Evolutionary conservation across 1,284 basidiomycete genomes (phyloP).

Genomic region (Ganoderma resinaceum): DNA sequence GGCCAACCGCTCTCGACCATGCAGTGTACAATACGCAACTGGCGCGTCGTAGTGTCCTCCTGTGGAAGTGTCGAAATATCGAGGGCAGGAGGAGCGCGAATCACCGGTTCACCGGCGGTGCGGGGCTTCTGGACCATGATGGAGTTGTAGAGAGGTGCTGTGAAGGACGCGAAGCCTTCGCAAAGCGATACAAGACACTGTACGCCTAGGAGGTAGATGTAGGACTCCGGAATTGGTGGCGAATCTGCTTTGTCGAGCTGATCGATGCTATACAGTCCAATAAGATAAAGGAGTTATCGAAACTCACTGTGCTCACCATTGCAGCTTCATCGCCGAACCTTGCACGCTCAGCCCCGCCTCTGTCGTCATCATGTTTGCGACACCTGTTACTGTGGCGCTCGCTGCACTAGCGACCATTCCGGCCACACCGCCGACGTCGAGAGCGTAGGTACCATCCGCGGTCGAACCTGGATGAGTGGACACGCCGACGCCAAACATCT

Average conservation of each 20-base stretch:
- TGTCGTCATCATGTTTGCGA: conserved; percentile 74
- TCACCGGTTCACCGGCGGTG: conserved; percentile 66
- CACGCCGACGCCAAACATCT: conserved; percentile 83
- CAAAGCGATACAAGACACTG: conserved; percentile 90
- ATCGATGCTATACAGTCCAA: conserved; percentile 74
- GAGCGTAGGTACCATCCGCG: conserved; percentile 49
- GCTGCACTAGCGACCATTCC: conserved; percentile 87
- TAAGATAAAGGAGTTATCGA: conserved; percentile 1
- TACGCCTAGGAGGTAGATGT: conserved; percentile 90
- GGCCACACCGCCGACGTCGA: conserved; percentile 77
- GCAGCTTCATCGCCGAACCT: conserved; percentile 82
- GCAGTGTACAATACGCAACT: conserved; percentile 67
- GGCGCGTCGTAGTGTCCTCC: conserved; percentile 60
- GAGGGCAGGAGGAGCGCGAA: conserved; percentile 78
- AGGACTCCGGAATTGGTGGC: conserved; percentile 90
- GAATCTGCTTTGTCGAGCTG: conserved; percentile 97
- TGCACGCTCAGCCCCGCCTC: conserved; percentile 75
- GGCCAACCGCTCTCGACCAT: conserved; percentile 93
- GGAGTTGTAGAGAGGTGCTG: conserved; percentile 73
- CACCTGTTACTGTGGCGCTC: conserved; percentile 77
- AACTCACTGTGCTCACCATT: conserved; percentile 63
- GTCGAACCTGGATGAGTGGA: conserved; percentile 41
- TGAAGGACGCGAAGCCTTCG: conserved; percentile 84
- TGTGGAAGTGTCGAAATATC: conserved; percentile 66
- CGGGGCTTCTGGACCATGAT: conserved; percentile 73